These are phyloP conservation scores for Aspergillus sp. DNA, from an alignment of 2,329 filamentous ascomycete species.

Conservation along the genomic window DNA sequence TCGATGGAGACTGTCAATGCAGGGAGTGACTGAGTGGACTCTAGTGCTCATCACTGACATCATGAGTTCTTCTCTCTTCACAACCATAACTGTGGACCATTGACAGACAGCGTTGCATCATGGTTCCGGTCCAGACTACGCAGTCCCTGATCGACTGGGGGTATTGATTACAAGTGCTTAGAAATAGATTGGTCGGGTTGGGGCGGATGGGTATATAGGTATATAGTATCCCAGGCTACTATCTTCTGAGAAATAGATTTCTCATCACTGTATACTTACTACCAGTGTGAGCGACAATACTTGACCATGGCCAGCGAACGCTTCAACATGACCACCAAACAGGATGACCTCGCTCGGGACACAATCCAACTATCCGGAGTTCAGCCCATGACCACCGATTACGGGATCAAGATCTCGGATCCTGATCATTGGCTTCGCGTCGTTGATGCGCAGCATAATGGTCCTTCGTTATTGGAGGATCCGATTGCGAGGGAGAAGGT, in stretches of 20 bases:
- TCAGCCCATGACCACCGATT: constrained; percentile 72
- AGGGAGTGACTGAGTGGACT: too few relatives aligned
- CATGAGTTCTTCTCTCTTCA: neutral
- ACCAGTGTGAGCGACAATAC: too few relatives aligned
- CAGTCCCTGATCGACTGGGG: neutral
- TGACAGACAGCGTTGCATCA: neutral
- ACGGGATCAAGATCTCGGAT: constrained; percentile 70
- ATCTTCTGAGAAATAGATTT: too few relatives aligned
- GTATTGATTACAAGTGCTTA: neutral
- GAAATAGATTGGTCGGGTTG: neutral
- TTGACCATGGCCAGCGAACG: too few relatives aligned
- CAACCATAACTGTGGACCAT: too few relatives aligned
- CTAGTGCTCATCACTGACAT: neutral
- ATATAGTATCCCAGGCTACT: too few relatives aligned
- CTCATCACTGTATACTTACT: too few relatives aligned
- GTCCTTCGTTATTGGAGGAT: constrained; percentile 71
- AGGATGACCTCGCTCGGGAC: constrained; percentile 60
- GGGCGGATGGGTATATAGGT: neutral
- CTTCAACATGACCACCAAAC: constrained; percentile 48
- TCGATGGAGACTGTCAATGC: too few relatives aligned
- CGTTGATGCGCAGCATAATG: constrained; percentile 62
- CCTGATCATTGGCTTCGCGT: constrained; percentile 78
- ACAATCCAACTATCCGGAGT: constrained; percentile 54
- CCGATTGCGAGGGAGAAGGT: constrained; percentile 68
- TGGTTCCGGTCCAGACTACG: neutral